Evolutionary conservation across 768 basidiomycete species (phyloP).

Genomic region (Sarcomyxa edulis): DNA sequence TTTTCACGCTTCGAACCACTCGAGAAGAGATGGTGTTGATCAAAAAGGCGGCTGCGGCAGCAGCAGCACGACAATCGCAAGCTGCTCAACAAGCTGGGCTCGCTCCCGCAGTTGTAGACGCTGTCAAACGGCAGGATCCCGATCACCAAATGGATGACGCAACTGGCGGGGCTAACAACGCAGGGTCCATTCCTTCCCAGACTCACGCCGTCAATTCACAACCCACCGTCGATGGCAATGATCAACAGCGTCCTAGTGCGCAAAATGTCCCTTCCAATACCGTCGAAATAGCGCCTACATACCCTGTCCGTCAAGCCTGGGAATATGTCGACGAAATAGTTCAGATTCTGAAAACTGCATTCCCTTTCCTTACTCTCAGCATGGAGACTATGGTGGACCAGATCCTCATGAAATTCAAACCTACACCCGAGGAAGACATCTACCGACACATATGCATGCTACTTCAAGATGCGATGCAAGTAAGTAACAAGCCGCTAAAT

Average conservation of each 20-base stretch:
- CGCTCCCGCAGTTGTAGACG: not conserved
- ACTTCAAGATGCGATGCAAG: slow-evolving; percentile 82
- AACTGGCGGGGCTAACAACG: too few relatives aligned
- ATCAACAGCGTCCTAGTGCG: slow-evolving; percentile 5
- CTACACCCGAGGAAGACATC: slow-evolving; percentile 86
- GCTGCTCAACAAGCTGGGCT: not conserved
- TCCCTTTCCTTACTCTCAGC: slow-evolving; percentile 90
- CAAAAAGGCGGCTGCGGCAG: slow-evolving; percentile 30
- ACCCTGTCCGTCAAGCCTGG: slow-evolving; percentile 61
- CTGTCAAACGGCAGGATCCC: slow-evolving; percentile 1
- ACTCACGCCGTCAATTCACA: slow-evolving; percentile 1
- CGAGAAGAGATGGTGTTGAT: slow-evolving; percentile 60
- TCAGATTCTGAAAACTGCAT: slow-evolving; percentile 90
- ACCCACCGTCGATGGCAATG: not conserved
- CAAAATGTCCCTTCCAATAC: slow-evolving; percentile 6
- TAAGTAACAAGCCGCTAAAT: too few relatives aligned
- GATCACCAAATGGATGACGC: slow-evolving; percentile 5
- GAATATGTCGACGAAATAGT: slow-evolving; percentile 93
- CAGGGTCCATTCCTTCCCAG: not conserved
- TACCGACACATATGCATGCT: slow-evolving; percentile 88
- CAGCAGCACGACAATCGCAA: slow-evolving; percentile 19
- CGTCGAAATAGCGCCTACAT: slow-evolving; percentile 20
- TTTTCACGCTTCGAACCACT: slow-evolving; percentile 88
- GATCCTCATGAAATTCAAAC: slow-evolving; percentile 84
- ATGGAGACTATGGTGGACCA: slow-evolving; percentile 98